phyloP scores from a whole-genome alignment of 2,329 filamentous ascomycete species.

The Aspergillus glaucus region DNA sequence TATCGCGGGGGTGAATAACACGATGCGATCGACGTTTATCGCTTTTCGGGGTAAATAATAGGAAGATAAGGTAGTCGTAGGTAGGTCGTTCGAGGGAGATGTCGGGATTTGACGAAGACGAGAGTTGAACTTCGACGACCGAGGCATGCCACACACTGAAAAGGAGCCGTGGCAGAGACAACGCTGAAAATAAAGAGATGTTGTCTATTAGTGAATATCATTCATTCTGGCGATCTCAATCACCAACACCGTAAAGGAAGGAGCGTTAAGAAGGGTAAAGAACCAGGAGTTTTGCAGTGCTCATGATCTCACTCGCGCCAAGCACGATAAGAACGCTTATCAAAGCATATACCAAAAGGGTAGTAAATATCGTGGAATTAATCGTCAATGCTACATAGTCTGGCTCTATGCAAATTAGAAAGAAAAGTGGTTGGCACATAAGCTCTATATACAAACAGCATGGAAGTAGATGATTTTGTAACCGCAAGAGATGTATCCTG shows the following conservation, averaged over 20 bases:
- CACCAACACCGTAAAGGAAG: neutral
- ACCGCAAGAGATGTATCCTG: conserved; percentile 13
- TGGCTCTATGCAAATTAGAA: conserved; percentile 9
- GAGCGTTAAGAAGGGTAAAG: neutral
- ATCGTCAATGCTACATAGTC: conserved; percentile 23
- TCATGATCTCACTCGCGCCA: conserved; percentile 1
- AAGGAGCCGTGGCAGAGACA: neutral
- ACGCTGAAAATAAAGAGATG: neutral
- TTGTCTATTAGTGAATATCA: neutral
- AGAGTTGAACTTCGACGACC: neutral
- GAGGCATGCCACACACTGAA: neutral
- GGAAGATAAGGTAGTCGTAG: neutral
- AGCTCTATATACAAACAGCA: conserved; percentile 32
- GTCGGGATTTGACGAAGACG: neutral
- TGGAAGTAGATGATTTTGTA: conserved; percentile 9
- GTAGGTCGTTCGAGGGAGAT: neutral
- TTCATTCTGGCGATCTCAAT: neutral
- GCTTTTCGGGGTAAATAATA: neutral
- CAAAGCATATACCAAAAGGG: neutral
- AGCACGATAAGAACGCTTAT: neutral
- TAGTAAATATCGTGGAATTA: conserved; percentile 23
- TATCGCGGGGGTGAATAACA: neutral
- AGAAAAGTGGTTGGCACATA: conserved; percentile 10
- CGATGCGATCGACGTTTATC: neutral
- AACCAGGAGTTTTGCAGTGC: neutral